Percentiles rank a stretch among this genome's conserved stretches.
Conservation (phyloP, 2,329 filamentous ascomycete species). For the Trichoderma sp. region DNA sequence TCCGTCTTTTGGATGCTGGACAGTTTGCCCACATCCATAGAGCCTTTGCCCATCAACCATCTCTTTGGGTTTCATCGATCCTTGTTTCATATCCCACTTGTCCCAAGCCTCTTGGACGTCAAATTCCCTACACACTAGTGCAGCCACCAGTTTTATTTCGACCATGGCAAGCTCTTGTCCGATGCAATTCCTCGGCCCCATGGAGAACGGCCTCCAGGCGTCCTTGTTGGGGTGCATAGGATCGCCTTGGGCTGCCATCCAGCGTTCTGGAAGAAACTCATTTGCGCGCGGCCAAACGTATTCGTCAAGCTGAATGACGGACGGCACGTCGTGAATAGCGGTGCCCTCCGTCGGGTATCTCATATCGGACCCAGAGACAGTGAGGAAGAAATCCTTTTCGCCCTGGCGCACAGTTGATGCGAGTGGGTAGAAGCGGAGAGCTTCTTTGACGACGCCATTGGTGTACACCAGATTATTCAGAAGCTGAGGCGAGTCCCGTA, state of each 20-base stretch:
- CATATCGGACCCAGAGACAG: background rate
- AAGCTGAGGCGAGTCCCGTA: background rate
- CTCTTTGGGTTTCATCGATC: background rate
- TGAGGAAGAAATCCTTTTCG: background rate
- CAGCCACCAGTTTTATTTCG: background rate
- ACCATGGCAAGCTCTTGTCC: background rate
- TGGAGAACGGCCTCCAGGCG: background rate
- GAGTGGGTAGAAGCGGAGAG: background rate
- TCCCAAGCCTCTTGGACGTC: background rate
- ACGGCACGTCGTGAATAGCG: background rate
- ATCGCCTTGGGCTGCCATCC: background rate
- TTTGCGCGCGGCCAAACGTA: background rate
- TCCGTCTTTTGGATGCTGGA: conserved; percentile 1
- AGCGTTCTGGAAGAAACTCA: background rate
- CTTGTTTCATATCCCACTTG: background rate
- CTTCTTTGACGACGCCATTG: background rate
- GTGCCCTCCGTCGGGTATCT: background rate
- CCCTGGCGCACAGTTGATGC: background rate
- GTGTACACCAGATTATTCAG: background rate
- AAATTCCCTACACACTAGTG: background rate
- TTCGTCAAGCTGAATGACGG: background rate
- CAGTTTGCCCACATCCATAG: background rate
- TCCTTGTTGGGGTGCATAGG: background rate
- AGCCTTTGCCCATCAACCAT: background rate
- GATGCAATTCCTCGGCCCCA: background rate